phyloP scores from a whole-genome alignment of 2,329 filamentous ascomycete genomes.

The Fusarium sp. region DNA sequence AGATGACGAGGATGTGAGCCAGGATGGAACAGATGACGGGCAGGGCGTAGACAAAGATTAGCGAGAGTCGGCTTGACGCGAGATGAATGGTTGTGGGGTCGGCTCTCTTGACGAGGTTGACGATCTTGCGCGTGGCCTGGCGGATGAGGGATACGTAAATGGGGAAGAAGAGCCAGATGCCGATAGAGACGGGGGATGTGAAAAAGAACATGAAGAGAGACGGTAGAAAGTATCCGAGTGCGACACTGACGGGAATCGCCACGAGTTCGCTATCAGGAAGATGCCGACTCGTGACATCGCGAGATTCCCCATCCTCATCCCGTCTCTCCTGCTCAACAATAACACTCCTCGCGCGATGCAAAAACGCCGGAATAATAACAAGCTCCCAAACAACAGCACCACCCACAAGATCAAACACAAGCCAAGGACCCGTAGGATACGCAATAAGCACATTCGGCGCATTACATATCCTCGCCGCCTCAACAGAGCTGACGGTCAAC shows the following conservation, averaged over 20 bases:
- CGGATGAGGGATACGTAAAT: slow-evolving; percentile 60
- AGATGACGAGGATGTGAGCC: slow-evolving; percentile 58
- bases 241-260: slow-evolving; percentile 64
- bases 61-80: slow-evolving; percentile 54
- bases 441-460: slow-evolving; percentile 51
- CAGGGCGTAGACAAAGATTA: slow-evolving; percentile 58
- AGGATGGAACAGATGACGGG: slow-evolving; percentile 58
- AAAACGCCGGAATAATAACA: slow-evolving; percentile 62
- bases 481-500: slow-evolving; percentile 62
- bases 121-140: slow-evolving; percentile 49
- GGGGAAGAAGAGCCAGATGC: slow-evolving; percentile 65
- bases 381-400: slow-evolving; percentile 65
- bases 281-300: slow-evolving; percentile 47
- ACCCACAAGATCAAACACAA: slow-evolving; percentile 62
- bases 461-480: slow-evolving; percentile 60
- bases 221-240: slow-evolving; percentile 61
- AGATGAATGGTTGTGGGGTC: slow-evolving; percentile 54
- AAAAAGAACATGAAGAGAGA: slow-evolving; percentile 60
- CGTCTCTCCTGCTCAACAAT: slow-evolving; percentile 35
- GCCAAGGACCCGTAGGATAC: slow-evolving; percentile 56
- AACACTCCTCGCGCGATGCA: slow-evolving; percentile 56
- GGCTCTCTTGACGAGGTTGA: slow-evolving; percentile 40
- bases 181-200: slow-evolving; percentile 52
- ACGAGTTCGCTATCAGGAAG: slow-evolving; percentile 65
- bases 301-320: slow-evolving; percentile 30